Evolutionary conservation across 2,329 filamentous ascomycete species (phyloP).

Genomic region (Arthroderma sp.): DNA sequence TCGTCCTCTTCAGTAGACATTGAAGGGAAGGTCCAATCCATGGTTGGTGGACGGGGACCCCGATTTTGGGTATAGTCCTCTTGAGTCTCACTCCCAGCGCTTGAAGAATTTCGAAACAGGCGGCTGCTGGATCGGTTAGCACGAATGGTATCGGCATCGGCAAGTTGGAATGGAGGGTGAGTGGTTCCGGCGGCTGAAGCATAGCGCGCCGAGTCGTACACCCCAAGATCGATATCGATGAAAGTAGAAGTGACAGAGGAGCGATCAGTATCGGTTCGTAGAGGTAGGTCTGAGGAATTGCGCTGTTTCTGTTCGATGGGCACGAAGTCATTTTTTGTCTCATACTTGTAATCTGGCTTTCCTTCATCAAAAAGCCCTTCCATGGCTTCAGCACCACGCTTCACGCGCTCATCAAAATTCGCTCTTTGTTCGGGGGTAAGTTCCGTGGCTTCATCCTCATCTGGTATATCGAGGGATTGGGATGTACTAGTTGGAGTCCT

Average conservation of each 20-base stretch:
- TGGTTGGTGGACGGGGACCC: constrained; percentile 32
- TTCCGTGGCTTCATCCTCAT: constrained; percentile 19
- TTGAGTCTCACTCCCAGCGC: constrained; percentile 17
- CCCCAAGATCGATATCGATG: constrained; percentile 45
- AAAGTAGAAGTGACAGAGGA: constrained; percentile 37
- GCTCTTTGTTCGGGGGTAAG: constrained; percentile 34
- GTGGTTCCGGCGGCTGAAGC: constrained; percentile 39
- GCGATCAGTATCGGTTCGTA: constrained; percentile 33
- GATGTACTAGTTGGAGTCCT: constrained; percentile 10
- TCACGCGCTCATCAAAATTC: constrained; percentile 45
- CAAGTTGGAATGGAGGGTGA: constrained; percentile 37
- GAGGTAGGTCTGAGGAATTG: constrained; percentile 42
- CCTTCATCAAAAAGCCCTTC: constrained; percentile 45
- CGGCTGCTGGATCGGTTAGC: constrained; percentile 41
- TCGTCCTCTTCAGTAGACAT: constrained; percentile 4
- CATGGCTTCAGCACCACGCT: constrained; percentile 43
- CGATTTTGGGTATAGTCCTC: constrained; percentile 19
- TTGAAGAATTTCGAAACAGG: constrained; percentile 25
- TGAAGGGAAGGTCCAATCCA: constrained; percentile 35
- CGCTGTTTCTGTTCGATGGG: constrained; percentile 31
- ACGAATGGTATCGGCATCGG: constrained; percentile 42
- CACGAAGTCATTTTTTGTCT: constrained; percentile 38
- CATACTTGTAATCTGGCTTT: constrained; percentile 45
- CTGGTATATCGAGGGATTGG: constrained; percentile 16
- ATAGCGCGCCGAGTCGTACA: constrained; percentile 37